A percentile compares a stretch with the other conserved stretches of the same genome.
Conservation (phyloP, 371 early-diverging fungal genomes). For the Dichotomocladium elegans region DNA sequence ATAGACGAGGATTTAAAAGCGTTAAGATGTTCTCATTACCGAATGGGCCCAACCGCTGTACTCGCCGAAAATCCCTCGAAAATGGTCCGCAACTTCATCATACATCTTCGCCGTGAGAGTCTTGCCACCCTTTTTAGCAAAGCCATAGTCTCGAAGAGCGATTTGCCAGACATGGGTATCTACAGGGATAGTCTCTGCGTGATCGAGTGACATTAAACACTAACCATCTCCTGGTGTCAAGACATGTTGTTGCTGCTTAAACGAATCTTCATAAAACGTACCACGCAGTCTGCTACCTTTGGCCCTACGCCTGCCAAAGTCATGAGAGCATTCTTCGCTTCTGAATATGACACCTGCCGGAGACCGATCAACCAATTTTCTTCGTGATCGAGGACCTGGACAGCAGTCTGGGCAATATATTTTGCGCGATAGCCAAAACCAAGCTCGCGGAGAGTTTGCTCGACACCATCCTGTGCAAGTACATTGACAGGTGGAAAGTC, state of each 20-base stretch:
- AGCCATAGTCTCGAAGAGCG: conserved; percentile 76
- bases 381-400: conserved; percentile 43
- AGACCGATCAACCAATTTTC: conserved; percentile 61
- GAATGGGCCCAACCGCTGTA: conserved; percentile 94
- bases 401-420: conserved; percentile 74
- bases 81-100: conserved; percentile 68
- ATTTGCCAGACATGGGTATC: conserved; percentile 96
- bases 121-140: conserved; percentile 50
- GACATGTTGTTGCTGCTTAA: neutral
- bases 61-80: conserved; percentile 75
- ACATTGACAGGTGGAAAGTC: conserved; percentile 67
- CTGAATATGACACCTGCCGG: conserved; percentile 48
- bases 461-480: conserved; percentile 55
- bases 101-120: conserved; percentile 67
- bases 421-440: conserved; percentile 97
- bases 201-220: conserved; percentile 82
- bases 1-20: too few species aligned
- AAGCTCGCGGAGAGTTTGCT: conserved; percentile 61
- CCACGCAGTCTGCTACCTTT: conserved; percentile 98
- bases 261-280: conserved; percentile 31
- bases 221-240: conserved; percentile 14
- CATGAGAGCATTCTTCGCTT: conserved; percentile 61
- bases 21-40: conserved; percentile 34
- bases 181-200: conserved; percentile 83
- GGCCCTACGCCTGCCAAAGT: conserved; percentile 77